phyloP scores from a whole-genome alignment of 2,329 filamentous ascomycete species.

The Fusarium sp. region DNA sequence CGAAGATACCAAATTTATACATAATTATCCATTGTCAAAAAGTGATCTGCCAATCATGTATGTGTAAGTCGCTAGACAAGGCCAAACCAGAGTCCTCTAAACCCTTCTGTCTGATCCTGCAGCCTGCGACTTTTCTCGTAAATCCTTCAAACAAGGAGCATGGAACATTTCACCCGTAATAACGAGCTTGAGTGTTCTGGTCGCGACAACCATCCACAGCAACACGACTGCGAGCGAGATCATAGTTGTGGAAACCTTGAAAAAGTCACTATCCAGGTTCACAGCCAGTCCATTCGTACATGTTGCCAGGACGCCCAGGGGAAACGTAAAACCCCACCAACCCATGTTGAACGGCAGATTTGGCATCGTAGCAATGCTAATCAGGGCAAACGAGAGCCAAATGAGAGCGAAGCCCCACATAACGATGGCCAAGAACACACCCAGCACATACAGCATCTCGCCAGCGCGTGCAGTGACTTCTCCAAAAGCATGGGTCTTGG shows the following conservation, averaged over 20 bases:
- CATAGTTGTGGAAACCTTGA: slow-evolving; percentile 60
- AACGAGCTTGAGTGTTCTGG: slow-evolving; percentile 57
- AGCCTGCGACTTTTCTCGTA: slow-evolving; percentile 54
- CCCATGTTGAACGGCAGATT: slow-evolving; percentile 63
- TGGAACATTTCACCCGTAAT: slow-evolving; percentile 61
- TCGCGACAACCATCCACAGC: slow-evolving; percentile 61
- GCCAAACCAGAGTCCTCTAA: slow-evolving; percentile 24
- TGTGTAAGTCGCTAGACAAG: neutral
- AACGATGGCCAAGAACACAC: slow-evolving; percentile 62
- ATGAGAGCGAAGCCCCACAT: slow-evolving; percentile 64
- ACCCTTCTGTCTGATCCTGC: slow-evolving; percentile 49
- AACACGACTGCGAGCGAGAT: slow-evolving; percentile 59
- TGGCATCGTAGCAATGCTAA: slow-evolving; percentile 59
- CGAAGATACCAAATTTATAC: neutral
- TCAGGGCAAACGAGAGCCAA: slow-evolving; percentile 61
- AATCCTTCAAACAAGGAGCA: slow-evolving; percentile 60
- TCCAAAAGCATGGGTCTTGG: slow-evolving; percentile 61
- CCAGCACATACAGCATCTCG: slow-evolving; percentile 70
- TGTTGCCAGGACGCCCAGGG: slow-evolving; percentile 61
- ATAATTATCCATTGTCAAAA: neutral
- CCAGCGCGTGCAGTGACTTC: slow-evolving; percentile 56
- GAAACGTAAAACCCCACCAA: slow-evolving; percentile 66
- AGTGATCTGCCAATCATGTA: neutral
- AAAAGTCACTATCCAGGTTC: slow-evolving; percentile 61
- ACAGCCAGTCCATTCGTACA: slow-evolving; percentile 58